These are phyloP conservation scores for Neonectria magnoliae DNA, from an alignment of 2,329 filamentous ascomycete species.

Conservation along the genomic window DNA sequence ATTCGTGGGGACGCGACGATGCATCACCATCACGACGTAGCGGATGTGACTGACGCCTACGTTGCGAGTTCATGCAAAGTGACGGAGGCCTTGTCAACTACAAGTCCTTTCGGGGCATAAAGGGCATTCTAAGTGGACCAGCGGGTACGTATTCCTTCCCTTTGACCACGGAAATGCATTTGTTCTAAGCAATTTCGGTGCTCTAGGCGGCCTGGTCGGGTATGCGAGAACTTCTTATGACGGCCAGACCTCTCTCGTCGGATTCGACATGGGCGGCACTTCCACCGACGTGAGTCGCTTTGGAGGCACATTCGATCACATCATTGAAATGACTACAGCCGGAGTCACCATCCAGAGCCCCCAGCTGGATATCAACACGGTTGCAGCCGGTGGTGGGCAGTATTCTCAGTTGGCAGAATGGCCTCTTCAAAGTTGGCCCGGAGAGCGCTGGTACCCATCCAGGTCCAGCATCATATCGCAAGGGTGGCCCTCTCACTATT, in stretches of 20 bases:
- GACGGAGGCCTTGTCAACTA: conserved; percentile 40
- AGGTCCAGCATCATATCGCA: conserved; percentile 76
- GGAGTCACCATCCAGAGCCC: conserved; percentile 76
- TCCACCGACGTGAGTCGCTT: conserved; percentile 78
- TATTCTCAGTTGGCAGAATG: conserved; percentile 74
- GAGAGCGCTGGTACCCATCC: conserved; percentile 77
- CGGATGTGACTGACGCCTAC: neutral
- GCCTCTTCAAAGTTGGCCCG: conserved; percentile 75
- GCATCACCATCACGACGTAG: neutral
- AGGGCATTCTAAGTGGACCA: conserved; percentile 36
- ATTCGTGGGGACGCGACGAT: neutral
- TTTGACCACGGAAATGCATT: accelerated
- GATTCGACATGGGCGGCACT: conserved; percentile 62
- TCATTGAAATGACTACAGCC: conserved; percentile 78
- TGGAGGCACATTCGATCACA: conserved; percentile 74
- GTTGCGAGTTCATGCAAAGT: conserved; percentile 28
- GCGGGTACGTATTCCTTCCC: conserved; percentile 28
- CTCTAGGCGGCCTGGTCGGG: conserved; percentile 23
- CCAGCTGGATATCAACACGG: conserved; percentile 79
- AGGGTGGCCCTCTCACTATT: conserved; percentile 74
- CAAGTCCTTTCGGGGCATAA: conserved; percentile 37
- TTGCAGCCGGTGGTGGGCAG: conserved; percentile 62
- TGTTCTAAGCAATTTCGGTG: neutral
- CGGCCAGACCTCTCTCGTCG: conserved; percentile 34
- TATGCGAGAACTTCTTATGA: conserved; percentile 28